These are phyloP conservation scores for Vitis hybrid DNA, from an alignment of 177 flowering plant genomes.

Conservation along the genomic window DNA sequence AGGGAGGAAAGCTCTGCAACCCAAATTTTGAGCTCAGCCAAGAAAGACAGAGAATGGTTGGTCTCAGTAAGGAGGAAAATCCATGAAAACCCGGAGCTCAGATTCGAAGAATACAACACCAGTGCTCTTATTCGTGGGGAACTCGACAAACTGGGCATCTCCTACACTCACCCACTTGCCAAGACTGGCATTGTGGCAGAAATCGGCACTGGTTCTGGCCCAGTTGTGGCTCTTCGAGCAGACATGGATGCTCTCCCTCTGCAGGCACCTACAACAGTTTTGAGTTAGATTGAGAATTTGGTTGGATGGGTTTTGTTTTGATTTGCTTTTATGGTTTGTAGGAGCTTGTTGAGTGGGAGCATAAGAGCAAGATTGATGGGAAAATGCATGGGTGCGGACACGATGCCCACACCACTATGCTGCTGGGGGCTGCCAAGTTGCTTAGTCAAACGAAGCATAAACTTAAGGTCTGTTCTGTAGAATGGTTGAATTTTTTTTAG, in stretches of 20 bases:
- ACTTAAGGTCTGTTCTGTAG: slow-evolving; percentile 50
- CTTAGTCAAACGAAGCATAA: slow-evolving; percentile 56
- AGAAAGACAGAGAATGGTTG: slow-evolving; percentile 57
- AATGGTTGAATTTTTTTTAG: neutral
- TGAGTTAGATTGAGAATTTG: too few relatives aligned
- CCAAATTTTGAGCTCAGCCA: slow-evolving; percentile 38
- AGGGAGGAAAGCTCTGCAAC: too few relatives aligned
- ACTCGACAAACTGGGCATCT: slow-evolving; percentile 58
- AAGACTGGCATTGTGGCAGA: slow-evolving; percentile 70
- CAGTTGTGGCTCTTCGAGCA: slow-evolving; percentile 81
- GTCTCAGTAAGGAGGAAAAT: slow-evolving; percentile 61
- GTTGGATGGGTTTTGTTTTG: too few relatives aligned
- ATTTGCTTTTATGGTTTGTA: slow-evolving; percentile 13
- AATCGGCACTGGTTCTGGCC: slow-evolving; percentile 63
- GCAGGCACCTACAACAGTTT: slow-evolving; percentile 37
- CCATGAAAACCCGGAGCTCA: slow-evolving; percentile 81
- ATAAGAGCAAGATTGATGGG: slow-evolving; percentile 79
- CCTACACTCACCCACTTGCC: slow-evolving; percentile 62
- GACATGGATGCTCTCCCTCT: slow-evolving; percentile 95
- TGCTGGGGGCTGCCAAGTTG: slow-evolving; percentile 88
- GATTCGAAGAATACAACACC: slow-evolving; percentile 71
- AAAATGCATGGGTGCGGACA: slow-evolving; percentile 90
- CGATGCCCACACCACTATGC: slow-evolving; percentile 84
- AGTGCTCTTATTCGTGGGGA: slow-evolving; percentile 71
- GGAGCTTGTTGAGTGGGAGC: slow-evolving; percentile 92